phyloP scores from a whole-genome alignment of 139 green algal species.

The Auxenochlorella pyrenoidosa region DNA sequence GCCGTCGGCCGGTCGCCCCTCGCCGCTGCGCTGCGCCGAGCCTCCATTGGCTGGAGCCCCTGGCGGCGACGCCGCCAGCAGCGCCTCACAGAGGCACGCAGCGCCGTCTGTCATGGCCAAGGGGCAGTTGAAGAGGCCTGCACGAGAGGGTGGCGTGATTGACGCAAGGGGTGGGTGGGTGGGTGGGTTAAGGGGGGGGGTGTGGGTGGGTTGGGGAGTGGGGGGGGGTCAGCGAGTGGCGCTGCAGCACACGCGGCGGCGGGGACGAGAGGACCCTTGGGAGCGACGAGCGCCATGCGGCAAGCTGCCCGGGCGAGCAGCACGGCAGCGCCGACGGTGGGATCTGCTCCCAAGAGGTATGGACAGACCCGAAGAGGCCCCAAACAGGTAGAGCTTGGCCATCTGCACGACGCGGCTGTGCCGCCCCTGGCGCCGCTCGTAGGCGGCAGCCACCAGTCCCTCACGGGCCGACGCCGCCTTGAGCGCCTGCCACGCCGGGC shows the following conservation, averaged over 20 bases:
- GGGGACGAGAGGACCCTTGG: too few species aligned
- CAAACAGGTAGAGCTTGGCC: conserved; percentile 39
- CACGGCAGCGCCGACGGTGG: too few species aligned
- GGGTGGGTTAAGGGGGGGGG: too few species aligned
- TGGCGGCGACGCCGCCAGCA: neutral
- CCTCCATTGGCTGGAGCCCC: neutral
- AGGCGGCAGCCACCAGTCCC: conserved; percentile 32
- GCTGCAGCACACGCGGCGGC: too few species aligned
- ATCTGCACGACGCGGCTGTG: conserved; percentile 26
- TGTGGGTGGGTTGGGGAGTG: too few species aligned
- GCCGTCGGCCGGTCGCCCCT: neutral
- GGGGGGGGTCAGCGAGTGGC: too few species aligned
- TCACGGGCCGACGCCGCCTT: conserved; percentile 26
- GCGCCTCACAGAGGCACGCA: conserved; percentile 23
- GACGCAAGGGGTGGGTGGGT: too few species aligned
- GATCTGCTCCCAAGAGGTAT: neutral
- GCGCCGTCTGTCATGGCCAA: conserved; percentile 43
- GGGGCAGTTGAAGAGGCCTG: conserved; percentile 43
- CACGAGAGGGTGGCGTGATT: neutral
- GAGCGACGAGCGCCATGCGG: too few species aligned
- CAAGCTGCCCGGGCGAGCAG: too few species aligned
- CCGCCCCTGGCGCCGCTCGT: conserved; percentile 27
- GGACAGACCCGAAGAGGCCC: neutral
- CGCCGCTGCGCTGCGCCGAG: too few species aligned
- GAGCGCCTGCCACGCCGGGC: neutral